A percentile compares a stretch with the other conserved stretches of the same genome.
These are phyloP conservation scores for Tranzscheliella williamsii DNA, from an alignment of 1,284 basidiomycete genomes.

Conservation along the genomic window DNA sequence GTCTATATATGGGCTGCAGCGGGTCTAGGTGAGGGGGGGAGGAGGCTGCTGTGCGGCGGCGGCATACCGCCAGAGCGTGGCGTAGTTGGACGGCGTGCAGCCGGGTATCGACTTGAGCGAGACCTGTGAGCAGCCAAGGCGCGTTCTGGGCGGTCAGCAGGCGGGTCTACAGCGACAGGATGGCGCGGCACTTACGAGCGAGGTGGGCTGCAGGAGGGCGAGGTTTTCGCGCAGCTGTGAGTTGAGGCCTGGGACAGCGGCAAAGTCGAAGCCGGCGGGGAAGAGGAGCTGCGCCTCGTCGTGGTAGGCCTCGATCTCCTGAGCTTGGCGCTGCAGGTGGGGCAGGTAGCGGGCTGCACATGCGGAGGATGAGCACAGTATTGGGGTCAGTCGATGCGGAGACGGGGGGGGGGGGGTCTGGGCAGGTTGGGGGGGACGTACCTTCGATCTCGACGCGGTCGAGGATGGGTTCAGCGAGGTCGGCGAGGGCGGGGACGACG, in stretches of 20 bases:
- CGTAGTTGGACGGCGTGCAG: slow-evolving; percentile 46
- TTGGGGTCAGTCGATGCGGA: no score
- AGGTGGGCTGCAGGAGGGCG: slow-evolving; percentile 69
- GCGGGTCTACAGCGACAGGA: no score
- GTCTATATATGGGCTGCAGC: no score
- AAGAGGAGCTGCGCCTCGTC: slow-evolving; percentile 75
- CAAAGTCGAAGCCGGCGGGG: slow-evolving; percentile 73
- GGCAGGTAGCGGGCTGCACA: slow-evolving; percentile 53
- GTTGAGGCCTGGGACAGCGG: slow-evolving; percentile 71
- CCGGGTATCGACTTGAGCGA: slow-evolving; percentile 43
- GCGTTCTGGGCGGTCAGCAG: no score
- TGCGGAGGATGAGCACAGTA: not conserved
- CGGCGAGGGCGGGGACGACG: slow-evolving; percentile 68
- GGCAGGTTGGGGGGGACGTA: not conserved
- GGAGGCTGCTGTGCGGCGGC: no score
- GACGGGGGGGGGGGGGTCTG: no score
- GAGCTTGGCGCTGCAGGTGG: slow-evolving; percentile 71
- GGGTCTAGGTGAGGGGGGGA: no score
- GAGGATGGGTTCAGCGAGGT: slow-evolving; percentile 62
- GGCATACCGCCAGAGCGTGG: slow-evolving; percentile 42
- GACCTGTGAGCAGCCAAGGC: no score
- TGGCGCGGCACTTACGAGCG: slow-evolving; percentile 67
- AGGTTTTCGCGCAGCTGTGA: slow-evolving; percentile 75
- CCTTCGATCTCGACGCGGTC: slow-evolving; percentile 26
- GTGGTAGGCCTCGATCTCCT: slow-evolving; percentile 75